Conservation (phyloP, 192 early-diverging fungal genomes). For the Entomortierella chlamydospora region DNA sequence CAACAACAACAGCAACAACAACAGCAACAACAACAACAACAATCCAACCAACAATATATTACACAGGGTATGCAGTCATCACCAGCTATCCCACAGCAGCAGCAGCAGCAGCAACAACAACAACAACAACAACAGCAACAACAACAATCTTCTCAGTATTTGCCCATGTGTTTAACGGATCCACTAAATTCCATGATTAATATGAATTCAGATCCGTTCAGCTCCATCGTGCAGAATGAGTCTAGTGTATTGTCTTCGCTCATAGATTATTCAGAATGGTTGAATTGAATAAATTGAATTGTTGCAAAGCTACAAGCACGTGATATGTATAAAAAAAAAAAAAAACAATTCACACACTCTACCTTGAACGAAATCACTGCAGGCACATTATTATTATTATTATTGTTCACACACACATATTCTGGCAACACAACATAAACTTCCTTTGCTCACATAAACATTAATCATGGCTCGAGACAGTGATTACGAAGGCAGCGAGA, state of each 20-base stretch:
- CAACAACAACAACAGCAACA: constrained; percentile 12
- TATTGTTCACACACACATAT: background rate
- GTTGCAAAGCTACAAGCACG: background rate
- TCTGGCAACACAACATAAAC: no score
- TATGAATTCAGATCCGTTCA: constrained; percentile 42
- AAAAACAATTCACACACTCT: no score
- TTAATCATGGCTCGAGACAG: background rate
- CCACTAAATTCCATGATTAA: constrained; percentile 28
- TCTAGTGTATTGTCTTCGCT: constrained; percentile 46
- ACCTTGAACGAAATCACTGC: background rate
- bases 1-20: constrained; percentile 17
- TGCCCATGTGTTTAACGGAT: constrained; percentile 10
- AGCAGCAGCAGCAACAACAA: background rate
- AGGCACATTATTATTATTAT: no score
- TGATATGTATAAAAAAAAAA: background rate
- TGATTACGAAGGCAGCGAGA: background rate
- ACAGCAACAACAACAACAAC: background rate
- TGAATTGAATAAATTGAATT: constrained; percentile 47
- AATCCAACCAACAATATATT: constrained; percentile 3
- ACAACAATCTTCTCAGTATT: constrained; percentile 8
- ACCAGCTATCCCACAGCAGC: no score
- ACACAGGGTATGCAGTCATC: no score
- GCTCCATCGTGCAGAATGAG: constrained; percentile 50
- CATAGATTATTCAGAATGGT: constrained; percentile 53
- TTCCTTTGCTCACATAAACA: no score